Conservation (phyloP, 2,329 filamentous ascomycete genomes). For the Colletotrichum sp. region DNA sequence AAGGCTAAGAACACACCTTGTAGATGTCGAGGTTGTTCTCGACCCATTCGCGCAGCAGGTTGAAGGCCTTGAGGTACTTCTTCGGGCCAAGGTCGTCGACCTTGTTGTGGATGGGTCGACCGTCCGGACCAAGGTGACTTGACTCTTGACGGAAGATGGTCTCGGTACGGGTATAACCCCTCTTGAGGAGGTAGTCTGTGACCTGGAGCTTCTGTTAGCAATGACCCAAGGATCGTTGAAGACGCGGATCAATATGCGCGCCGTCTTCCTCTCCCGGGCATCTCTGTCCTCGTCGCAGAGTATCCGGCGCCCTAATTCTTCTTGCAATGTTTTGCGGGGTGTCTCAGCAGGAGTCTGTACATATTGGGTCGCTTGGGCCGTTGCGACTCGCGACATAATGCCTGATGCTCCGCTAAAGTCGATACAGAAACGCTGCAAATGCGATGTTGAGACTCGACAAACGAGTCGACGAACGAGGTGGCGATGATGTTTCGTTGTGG, state of each 20-base stretch:
- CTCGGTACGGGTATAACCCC: conserved; percentile 92
- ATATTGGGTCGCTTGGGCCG: background rate
- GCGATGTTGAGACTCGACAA: background rate
- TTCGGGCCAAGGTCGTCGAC: conserved; percentile 74
- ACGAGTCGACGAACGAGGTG: background rate
- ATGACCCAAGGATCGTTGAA: background rate
- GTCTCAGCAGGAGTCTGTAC: background rate
- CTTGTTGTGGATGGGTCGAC: conserved; percentile 69
- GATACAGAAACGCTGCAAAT: background rate
- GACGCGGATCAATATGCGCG: too few relatives aligned
- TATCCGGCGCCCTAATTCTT: background rate
- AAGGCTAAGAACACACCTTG: conserved; percentile 60
- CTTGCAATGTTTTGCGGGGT: background rate
- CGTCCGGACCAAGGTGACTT: conserved; percentile 79
- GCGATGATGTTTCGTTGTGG: background rate
- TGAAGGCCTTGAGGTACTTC: conserved; percentile 79
- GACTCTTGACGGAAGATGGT: conserved; percentile 92
- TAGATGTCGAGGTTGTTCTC: conserved; percentile 93
- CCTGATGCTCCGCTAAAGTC: background rate
- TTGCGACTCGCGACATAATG: background rate
- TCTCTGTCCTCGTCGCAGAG: background rate
- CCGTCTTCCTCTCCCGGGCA: background rate
- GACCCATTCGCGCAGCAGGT: conserved; percentile 79
- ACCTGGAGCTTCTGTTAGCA: conserved; percentile 50
- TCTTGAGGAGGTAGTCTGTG: conserved; percentile 94